Conservation (phyloP, 305 asterid species). For the Salvia sclarea region DNA sequence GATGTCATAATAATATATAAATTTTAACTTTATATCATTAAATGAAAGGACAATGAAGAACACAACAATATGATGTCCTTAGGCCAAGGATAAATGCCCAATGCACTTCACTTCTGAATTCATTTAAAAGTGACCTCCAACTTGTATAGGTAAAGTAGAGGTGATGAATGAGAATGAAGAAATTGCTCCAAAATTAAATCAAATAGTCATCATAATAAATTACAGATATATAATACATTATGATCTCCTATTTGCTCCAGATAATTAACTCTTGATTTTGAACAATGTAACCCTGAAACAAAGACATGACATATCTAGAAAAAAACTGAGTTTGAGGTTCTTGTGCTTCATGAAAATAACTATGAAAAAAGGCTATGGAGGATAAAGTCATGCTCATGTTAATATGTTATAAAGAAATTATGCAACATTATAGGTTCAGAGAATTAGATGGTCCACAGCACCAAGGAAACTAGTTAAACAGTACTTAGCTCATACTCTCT, state of each 20-base stretch:
- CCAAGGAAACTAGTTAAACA: conserved; percentile 6
- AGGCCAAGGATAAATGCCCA: not conserved
- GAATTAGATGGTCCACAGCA: not conserved
- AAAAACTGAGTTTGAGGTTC: not conserved
- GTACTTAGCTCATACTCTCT: not conserved
- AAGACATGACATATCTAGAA: conserved; percentile 23
- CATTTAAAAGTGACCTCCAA: not conserved
- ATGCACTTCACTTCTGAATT: not conserved
- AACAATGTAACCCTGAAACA: conserved; percentile 5
- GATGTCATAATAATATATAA: not conserved
- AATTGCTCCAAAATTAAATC: not conserved
- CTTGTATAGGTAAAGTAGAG: not conserved
- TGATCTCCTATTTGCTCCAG: not conserved
- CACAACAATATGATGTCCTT: not conserved
- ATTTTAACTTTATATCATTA: not conserved
- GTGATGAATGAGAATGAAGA: not conserved
- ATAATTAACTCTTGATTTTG: not conserved
- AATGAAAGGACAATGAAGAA: not conserved
- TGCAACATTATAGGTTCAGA: not conserved
- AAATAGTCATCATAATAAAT: not conserved
- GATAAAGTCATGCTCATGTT: not conserved
- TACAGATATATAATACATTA: not conserved
- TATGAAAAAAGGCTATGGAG: not conserved
- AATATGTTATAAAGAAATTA: not conserved
- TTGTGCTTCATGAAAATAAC: not conserved